These are phyloP conservation scores for Penicillium lividum DNA, from an alignment of 495 filamentous ascomycete species.

Conservation along the genomic window DNA sequence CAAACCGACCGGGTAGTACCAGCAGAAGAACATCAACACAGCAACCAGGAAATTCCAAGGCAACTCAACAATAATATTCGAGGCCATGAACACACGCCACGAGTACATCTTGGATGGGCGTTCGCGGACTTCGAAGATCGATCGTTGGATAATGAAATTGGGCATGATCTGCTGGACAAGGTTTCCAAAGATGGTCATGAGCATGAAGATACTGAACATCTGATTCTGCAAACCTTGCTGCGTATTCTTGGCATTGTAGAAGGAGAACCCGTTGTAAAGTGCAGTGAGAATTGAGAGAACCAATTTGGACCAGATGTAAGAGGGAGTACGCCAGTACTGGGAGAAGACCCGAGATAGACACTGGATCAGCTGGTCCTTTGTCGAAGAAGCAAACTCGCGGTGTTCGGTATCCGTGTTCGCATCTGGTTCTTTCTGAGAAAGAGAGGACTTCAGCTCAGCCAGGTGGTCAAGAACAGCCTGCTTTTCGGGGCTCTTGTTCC, in stretches of 20 bases:
- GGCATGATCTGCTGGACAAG: constrained; percentile 85
- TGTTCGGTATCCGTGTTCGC: constrained; percentile 34
- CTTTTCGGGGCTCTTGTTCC: constrained; percentile 73
- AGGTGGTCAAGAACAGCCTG: constrained; percentile 63
- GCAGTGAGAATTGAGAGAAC: constrained; percentile 52
- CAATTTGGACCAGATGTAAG: constrained; percentile 79
- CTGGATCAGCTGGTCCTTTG: constrained; percentile 47
- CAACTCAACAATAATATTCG: constrained; percentile 73
- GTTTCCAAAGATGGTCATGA: constrained; percentile 74
- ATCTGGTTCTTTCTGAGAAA: constrained; percentile 41
- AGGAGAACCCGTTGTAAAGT: constrained; percentile 87
- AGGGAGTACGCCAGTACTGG: constrained; percentile 87
- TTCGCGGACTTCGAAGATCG: constrained; percentile 83
- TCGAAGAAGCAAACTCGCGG: constrained; percentile 54
- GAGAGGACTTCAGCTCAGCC: constrained; percentile 58
- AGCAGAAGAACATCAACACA: constrained; percentile 67
- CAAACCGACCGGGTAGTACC: constrained; percentile 82
- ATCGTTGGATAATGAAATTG: constrained; percentile 73
- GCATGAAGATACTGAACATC: constrained; percentile 84
- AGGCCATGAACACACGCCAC: constrained; percentile 81
- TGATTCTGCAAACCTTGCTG: constrained; percentile 84
- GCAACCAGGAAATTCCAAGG: constrained; percentile 74
- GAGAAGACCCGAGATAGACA: constrained; percentile 68
- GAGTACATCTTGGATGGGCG: constrained; percentile 80
- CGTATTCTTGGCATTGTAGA: constrained; percentile 69